Conservation (phyloP, 495 filamentous ascomycete species). For the Monascus purpureus region DNA sequence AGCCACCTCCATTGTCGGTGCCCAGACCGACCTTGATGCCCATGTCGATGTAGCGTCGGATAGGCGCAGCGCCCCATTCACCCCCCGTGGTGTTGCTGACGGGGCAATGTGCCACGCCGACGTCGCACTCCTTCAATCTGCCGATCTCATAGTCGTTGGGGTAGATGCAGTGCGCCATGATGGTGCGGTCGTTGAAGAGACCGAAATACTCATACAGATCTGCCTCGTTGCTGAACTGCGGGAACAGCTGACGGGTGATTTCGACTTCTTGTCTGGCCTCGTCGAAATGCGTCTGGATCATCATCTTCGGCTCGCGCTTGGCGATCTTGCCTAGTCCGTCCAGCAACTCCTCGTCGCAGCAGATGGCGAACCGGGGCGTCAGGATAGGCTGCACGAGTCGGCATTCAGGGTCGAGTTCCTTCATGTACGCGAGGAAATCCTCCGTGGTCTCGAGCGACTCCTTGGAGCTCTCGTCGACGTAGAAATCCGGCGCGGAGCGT, state of each 20-base stretch:
- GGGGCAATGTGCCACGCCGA: conserved; percentile 51
- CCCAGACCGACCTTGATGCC: conserved; percentile 53
- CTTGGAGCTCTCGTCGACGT: conserved; percentile 34
- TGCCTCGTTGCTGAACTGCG: conserved; percentile 35
- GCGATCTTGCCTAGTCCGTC: conserved; percentile 38
- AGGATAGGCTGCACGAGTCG: conserved; percentile 40
- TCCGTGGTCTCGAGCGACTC: conserved; percentile 38
- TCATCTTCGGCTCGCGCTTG: conserved; percentile 33
- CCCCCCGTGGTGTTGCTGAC: conserved; percentile 49
- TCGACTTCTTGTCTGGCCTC: conserved; percentile 42
- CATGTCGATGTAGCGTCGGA: conserved; percentile 38
- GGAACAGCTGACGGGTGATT: conserved; percentile 37
- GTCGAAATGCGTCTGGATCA: conserved; percentile 54
- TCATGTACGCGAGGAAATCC: conserved; percentile 35
- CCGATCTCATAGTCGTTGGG: conserved; percentile 38
- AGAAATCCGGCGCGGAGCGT: conserved; percentile 44
- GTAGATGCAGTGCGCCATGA: conserved; percentile 52
- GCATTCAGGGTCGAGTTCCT: conserved; percentile 17
- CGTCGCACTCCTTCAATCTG: conserved; percentile 28
- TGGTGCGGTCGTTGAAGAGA: conserved; percentile 39
- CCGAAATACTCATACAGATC: conserved; percentile 41
- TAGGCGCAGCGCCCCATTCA: conserved; percentile 45
- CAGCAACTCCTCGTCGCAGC: conserved; percentile 40
- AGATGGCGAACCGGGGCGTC: conserved; percentile 52
- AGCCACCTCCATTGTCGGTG: conserved; percentile 54